These are phyloP conservation scores for Protostelium mycophagum DNA, from an alignment of 78 protist species.

Conservation along the genomic window DNA sequence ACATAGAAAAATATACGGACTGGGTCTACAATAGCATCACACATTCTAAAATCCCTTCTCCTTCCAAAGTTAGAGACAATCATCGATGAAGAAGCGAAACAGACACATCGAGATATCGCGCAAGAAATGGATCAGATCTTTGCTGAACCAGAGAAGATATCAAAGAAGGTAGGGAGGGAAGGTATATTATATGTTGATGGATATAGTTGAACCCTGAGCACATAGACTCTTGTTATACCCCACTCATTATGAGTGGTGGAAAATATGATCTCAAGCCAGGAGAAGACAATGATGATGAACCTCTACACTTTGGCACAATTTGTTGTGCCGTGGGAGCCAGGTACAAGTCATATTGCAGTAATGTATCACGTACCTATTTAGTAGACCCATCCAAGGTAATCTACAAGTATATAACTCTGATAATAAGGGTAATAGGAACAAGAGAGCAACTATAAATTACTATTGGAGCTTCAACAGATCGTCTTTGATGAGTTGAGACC, in stretches of 20 bases:
- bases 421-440: constrained; percentile 15
- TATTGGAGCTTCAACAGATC: constrained; percentile 12
- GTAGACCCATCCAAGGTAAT: constrained; percentile 56
- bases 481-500: constrained; percentile 22
- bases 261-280: constrained; percentile 46
- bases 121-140: constrained; percentile 14
- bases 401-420: not conserved
- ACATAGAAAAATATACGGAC: constrained; percentile 17
- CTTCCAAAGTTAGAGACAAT: constrained; percentile 33
- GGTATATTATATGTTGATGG: not conserved
- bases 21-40: constrained; percentile 36
- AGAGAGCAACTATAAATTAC: constrained; percentile 25
- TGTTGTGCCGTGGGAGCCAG: constrained; percentile 60
- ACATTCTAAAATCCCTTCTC: constrained; percentile 21
- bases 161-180: constrained; percentile 6
- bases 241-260: constrained; percentile 84
- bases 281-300: constrained; percentile 21
- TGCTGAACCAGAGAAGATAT: constrained; percentile 32
- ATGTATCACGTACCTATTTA: constrained; percentile 79
- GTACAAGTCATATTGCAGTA: constrained; percentile 70
- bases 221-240: constrained; percentile 58
- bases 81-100: constrained; percentile 48
- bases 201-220: constrained; percentile 5
- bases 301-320: constrained; percentile 53
- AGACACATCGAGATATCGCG: constrained; percentile 26